Conservation (phyloP, 352 stramenopile species). For the Globisporangium cylindrosporum region DNA sequence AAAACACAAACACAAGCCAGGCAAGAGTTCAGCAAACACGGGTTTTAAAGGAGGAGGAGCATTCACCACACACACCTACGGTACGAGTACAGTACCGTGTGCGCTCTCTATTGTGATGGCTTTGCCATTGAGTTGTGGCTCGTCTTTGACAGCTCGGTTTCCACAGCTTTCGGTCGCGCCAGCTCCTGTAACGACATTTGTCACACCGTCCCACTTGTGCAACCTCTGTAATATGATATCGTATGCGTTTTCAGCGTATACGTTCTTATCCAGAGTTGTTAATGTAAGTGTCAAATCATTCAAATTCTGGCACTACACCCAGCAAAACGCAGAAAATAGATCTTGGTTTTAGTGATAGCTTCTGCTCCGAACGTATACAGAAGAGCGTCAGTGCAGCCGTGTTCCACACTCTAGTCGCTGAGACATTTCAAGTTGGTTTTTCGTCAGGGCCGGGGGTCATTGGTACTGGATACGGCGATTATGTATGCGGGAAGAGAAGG, state of each 20-base stretch:
- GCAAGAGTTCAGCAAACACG: neutral
- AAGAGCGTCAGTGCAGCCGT: neutral
- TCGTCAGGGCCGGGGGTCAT: constrained; percentile 5
- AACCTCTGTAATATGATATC: neutral
- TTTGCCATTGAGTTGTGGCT: neutral
- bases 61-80: neutral
- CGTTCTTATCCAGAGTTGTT: neutral
- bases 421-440: constrained; percentile 6
- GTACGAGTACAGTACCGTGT: neutral
- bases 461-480: constrained; percentile 7
- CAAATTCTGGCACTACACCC: neutral
- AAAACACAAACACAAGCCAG: neutral
- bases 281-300: neutral
- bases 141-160: constrained; percentile 1
- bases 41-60: neutral
- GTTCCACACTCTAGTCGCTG: neutral
- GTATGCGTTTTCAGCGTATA: neutral
- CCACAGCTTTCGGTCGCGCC: neutral
- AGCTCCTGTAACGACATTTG: constrained; percentile 15
- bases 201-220: constrained; percentile 4
- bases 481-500: neutral
- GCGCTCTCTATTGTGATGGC: neutral
- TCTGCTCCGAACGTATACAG: neutral
- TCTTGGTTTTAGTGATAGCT: neutral
- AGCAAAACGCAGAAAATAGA: neutral